Evolutionary conservation across 768 basidiomycete genomes (phyloP), one percentile per base, ranked within the genome.

Genomic region (Termitomyces sp.): DNA sequence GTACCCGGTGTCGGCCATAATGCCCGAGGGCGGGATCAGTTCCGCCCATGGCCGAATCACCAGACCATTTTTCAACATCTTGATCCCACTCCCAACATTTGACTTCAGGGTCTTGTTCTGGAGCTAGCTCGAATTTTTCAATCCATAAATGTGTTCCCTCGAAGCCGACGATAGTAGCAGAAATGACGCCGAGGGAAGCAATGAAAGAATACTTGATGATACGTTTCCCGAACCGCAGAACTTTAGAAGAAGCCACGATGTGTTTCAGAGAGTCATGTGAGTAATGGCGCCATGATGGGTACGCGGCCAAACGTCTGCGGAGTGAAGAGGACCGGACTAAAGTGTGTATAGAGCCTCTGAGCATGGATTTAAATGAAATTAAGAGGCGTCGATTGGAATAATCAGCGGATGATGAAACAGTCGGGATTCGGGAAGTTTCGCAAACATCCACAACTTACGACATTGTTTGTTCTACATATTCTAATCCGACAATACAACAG

Each of bases 11-110:
- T 28, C 86, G 73, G 21, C 77, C 86, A 62, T 71, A 74, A 64
- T 80, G 76, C 2, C 87, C 85, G 9, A 91, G 71, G n/a, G 71
- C 79, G 4, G 85, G 77, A 67, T 91, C 87, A n/a, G 89, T 91
- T 47, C 89, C 89, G 5, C 84, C 85, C 33, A 28, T 72, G 57
- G 62, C 72, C 26, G 66, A 51, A 48, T 82, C 75, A 23, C 78
- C 83, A 8, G 83, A 74, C 88, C 87, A 90, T 51, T 73, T 73
- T 53, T 85, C 84, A 17, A 73, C 73, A 45, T 86, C 82, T 3
- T 75, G 64, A 64, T 85, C 78, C 89, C 88, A 90, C 64, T 85
- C 81, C 83, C 84, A 91, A 57, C 72, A 75, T 47, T 71, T 72
- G 15, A 72, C 72, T 45, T 85, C 83, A 40, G 75, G 68, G 60